These are phyloP conservation scores for Ogataea pini DNA, from an alignment of 805 yeast genomes.

Conservation along the genomic window DNA sequence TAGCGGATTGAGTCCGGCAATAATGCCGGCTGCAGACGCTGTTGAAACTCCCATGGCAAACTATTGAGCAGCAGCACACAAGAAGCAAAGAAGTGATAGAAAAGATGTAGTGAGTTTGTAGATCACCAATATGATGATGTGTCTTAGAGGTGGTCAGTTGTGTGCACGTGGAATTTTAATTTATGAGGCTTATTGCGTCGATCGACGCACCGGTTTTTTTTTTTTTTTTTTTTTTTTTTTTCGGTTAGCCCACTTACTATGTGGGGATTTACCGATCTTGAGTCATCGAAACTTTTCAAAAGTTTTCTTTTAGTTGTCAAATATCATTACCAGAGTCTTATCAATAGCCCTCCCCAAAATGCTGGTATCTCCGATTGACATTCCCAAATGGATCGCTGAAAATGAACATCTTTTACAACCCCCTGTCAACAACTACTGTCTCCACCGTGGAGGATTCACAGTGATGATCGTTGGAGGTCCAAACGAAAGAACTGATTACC, in stretches of 20 bases:
- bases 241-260: neutral
- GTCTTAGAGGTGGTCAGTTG: too few species aligned
- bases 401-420: constrained; percentile 78
- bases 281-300: constrained; percentile 38
- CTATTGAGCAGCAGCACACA: neutral
- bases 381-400: constrained; percentile 78
- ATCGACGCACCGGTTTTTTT: neutral
- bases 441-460: constrained; percentile 89
- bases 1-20: constrained; percentile 72
- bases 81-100: too few species aligned
- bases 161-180: neutral
- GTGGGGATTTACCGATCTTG: neutral
- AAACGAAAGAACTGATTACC: constrained; percentile 90
- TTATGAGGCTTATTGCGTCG: neutral
- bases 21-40: constrained; percentile 53
- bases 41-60: constrained; percentile 10
- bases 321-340: neutral
- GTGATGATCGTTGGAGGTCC: constrained; percentile 98
- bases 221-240: constrained; percentile 1
- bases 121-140: neutral
- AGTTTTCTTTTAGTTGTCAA: neutral
- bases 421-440: constrained; percentile 88
- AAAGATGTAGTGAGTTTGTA: neutral
- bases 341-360: constrained; percentile 31
- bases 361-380: constrained; percentile 71